A percentile compares a stretch with the other conserved stretches of the same genome.
These are phyloP conservation scores for Chlorella sp. DNA, from an alignment of 139 green algal genomes.

Conservation along the genomic window DNA sequence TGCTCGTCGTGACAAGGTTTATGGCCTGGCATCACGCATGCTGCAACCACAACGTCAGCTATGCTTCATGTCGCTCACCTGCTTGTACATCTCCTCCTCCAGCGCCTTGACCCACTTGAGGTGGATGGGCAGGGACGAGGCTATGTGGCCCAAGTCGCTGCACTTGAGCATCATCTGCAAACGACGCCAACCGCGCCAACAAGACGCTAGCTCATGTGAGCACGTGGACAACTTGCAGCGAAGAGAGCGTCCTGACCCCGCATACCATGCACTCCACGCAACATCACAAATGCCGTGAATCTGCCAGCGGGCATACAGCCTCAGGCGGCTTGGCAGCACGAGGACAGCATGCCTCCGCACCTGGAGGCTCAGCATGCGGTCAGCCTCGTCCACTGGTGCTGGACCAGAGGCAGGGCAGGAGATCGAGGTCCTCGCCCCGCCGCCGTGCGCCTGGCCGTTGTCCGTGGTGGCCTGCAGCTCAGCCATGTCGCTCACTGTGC, in stretches of 20 bases:
- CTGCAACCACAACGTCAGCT: constrained; percentile 4
- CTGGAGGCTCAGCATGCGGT: neutral
- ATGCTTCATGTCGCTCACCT: constrained; percentile 12
- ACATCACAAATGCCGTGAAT: too few relatives aligned
- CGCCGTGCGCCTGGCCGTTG: too few relatives aligned
- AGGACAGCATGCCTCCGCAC: neutral
- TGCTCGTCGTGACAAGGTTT: too few relatives aligned
- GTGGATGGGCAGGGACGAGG: constrained; percentile 9
- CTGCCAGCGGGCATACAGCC: too few relatives aligned
- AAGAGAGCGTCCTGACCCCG: too few relatives aligned
- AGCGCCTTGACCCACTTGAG: constrained; percentile 21
- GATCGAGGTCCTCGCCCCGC: too few relatives aligned
- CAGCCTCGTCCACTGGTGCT: neutral
- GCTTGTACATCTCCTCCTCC: constrained; percentile 28
- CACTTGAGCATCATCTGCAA: constrained; percentile 33
- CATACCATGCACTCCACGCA: too few relatives aligned
- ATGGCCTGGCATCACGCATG: neutral
- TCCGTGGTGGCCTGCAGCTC: too few relatives aligned
- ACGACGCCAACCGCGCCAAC: neutral
- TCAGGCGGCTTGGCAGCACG: neutral
- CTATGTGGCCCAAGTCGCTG: constrained; percentile 26
- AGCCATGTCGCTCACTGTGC: too few relatives aligned
- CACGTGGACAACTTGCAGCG: too few relatives aligned
- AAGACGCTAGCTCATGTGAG: too few relatives aligned
- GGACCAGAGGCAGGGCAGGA: too few relatives aligned